Evolutionary conservation across 805 yeast species (phyloP), one percentile per base, ranked within the genome.

Genomic region (Saccharomycopsis capsularis): DNA sequence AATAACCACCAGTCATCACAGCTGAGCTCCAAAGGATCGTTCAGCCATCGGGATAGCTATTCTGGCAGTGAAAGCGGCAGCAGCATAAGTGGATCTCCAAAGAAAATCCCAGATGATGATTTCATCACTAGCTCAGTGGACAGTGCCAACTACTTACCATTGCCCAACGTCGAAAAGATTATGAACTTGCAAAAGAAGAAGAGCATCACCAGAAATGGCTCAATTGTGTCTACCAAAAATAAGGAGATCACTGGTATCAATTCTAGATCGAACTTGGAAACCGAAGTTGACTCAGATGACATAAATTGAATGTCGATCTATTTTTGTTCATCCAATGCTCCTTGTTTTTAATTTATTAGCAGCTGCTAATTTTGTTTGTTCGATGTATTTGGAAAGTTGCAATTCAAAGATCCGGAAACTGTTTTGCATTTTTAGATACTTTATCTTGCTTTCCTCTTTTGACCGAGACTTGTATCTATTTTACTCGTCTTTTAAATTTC

Each of bases 141-240:
- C 23, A 37, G 44, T 30, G 27, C 27, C 4, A 40, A 44, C 27
- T 47, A 25, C 15, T 47, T 53, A 27, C 56, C 56, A 7, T 44
- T 50, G 24, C 54, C 56, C 11, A 48, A 53, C 23, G 50, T 47
- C 34, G 56, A 53, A 32, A 53, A 53, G 30, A 44, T 53, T 21
- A 40, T 46, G 40, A 45, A 47, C 22, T 44, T 53, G 25, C 54
- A 53, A 25, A 53, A 50, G 32, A 53, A 53, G 42, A 53, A 51
- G 35, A 43, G 48, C 22, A 53, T 53, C 16, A 50, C 52, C 25
- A 44, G 56, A 44, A 32, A 53, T 34, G 56, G 56, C 3, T 47
- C 52, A 6, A 50, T 53, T 16, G 47, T 53, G 13, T 47, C 52
- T 11, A 51, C 54, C 32, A 50, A 47, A 11, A 50, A 51, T 27